A percentile compares a stretch with the other conserved stretches of the same genome.
phyloP scores from a whole-genome alignment of 2,329 filamentous ascomycete species.

The Phaeosphaeriaceae sp. region DNA sequence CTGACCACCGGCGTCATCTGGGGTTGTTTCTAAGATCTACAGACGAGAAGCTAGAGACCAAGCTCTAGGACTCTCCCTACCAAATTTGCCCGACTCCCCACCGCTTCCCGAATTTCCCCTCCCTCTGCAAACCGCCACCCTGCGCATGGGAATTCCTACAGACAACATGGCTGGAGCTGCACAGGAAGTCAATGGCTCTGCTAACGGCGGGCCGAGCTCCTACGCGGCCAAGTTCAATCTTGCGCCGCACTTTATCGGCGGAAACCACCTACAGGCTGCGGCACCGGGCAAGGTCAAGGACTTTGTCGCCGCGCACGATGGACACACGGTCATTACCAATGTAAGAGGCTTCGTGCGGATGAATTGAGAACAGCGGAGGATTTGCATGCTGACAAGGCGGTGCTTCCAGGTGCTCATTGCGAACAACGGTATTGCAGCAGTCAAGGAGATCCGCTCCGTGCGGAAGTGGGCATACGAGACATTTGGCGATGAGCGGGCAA shows the following conservation, averaged over 20 bases:
- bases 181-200: conserved; percentile 49
- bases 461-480: conserved; percentile 99
- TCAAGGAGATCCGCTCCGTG: conserved; percentile 98
- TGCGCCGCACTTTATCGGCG: conserved; percentile 94
- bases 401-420: conserved; percentile 85
- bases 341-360: conserved; percentile 63
- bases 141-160: conserved; percentile 36
- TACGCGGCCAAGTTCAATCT: conserved; percentile 84
- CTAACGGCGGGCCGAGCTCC: conserved; percentile 66
- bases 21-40: conserved; percentile 21
- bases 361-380: neutral
- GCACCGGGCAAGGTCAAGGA: conserved; percentile 90
- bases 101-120: conserved; percentile 17
- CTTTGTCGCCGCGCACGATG: conserved; percentile 87
- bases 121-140: conserved; percentile 21
- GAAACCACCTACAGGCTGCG: conserved; percentile 85
- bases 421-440: conserved; percentile 99
- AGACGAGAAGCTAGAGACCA: conserved; percentile 18
- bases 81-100: conserved; percentile 34
- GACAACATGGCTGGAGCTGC: conserved; percentile 46
- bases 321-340: conserved; percentile 98
- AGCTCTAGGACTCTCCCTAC: conserved; percentile 31
- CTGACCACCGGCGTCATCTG: conserved; percentile 8
- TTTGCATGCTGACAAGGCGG: conserved; percentile 27
- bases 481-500: conserved; percentile 96